Evolutionary conservation across 106 monocot genomes (phyloP), one percentile per base, ranked within the genome.

Genomic region (Dendrobium officinale): DNA sequence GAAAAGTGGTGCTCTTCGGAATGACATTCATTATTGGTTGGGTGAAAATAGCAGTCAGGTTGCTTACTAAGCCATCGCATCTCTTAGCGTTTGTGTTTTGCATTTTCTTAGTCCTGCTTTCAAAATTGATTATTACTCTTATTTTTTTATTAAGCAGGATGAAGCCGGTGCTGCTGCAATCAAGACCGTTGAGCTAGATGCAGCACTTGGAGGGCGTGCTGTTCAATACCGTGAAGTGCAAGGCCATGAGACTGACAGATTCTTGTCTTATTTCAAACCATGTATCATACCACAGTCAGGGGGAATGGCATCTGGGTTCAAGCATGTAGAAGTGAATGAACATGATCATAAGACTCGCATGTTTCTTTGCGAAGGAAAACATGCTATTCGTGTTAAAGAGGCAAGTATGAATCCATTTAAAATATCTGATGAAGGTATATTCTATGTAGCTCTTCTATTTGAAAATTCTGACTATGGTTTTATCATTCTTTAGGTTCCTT

Each of bases 1-100:
- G 66, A 90, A 88, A 82, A 90, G 80, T 85, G 90, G 90, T 55
- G 83, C 91, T 80, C 54, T 88, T 73, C 86, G 73, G 41, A 88
- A 91, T 79, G 91, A 91, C 68, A 91, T 88, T 75, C 91, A 91
- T 59, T 91, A 88, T 86, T 91, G 91, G 91, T 75, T 91, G 56
- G 91, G 91, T 75, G 88, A 91, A 84, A 88, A 86, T 82, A 84
- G 86, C 68, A 91, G 86, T 72, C 86, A 88, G 86, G 91, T 90
- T 67, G 40, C 80, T 48, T 54, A 27, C 42, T 73, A 24, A 73
- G 43, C 78, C 17, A 73, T 54, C 56, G 47, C 9, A 17, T 83
- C 3, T 40, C 51, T 58, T 66, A 9, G 29, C 0, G 7, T 78
- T 56, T 9, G 56, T 56, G 22, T 66, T 78, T 72, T 42, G 9